Evolutionary conservation across 1,139 yeast genomes (phyloP).

Genomic region (Candida sp.): DNA sequence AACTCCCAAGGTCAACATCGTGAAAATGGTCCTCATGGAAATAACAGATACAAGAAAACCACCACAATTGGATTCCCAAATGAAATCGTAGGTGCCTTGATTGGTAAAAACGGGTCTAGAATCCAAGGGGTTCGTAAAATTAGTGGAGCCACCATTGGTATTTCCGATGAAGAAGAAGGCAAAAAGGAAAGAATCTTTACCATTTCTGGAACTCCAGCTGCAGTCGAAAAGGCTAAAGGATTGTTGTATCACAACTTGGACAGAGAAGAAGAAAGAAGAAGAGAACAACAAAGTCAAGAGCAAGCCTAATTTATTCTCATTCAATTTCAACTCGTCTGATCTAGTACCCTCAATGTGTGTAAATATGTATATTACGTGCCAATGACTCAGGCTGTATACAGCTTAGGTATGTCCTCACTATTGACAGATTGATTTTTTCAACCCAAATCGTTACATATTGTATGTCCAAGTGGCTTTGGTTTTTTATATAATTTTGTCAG

Average conservation of each 20-base stretch:
- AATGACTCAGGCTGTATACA: background rate
- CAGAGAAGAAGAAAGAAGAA: constrained; percentile 72
- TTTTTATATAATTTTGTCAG: background rate
- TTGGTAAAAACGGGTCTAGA: constrained; percentile 84
- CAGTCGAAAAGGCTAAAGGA: constrained; percentile 67
- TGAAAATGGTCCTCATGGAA: constrained; percentile 8
- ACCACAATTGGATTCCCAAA: constrained; percentile 60
- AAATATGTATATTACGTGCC: background rate
- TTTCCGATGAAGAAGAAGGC: constrained; percentile 68
- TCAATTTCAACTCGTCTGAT: background rate
- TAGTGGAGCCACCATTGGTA: constrained; percentile 78
- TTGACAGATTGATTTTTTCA: too few species aligned
- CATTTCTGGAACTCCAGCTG: constrained; percentile 60
- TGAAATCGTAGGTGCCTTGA: constrained; percentile 86
- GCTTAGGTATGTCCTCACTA: background rate
- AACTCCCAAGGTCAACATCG: constrained; percentile 8
- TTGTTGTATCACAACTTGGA: constrained; percentile 74
- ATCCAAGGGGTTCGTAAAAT: constrained; percentile 83
- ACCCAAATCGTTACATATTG: background rate
- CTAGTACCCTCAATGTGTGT: background rate
- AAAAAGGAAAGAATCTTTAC: constrained; percentile 70
- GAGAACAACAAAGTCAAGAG: constrained; percentile 12
- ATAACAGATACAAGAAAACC: constrained; percentile 14
- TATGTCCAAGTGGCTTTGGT: background rate
- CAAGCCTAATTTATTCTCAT: background rate